phyloP scores from a whole-genome alignment of 306 rosid genomes.

The Coriaria nepalensis region DNA sequence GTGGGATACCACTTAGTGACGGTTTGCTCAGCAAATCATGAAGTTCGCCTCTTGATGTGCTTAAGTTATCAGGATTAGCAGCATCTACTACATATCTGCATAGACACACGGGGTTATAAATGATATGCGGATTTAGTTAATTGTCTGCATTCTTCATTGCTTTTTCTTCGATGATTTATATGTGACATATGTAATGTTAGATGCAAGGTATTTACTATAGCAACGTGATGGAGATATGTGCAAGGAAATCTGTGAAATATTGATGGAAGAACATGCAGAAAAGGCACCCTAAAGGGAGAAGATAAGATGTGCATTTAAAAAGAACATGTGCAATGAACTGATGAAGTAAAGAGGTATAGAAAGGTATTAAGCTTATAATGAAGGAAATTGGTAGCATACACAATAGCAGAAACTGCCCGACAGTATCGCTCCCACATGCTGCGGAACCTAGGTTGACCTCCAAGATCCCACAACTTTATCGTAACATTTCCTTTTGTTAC shows the following conservation, averaged over 20 bases:
- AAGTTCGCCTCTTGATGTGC: slow-evolving; percentile 65
- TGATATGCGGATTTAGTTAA: no score
- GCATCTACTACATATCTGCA: slow-evolving; percentile 90
- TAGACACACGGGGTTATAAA: slow-evolving; percentile 12
- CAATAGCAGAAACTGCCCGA: slow-evolving; percentile 85
- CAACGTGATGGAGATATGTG: no score
- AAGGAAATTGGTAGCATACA: slow-evolving; percentile 37
- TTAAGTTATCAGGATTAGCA: slow-evolving; percentile 72
- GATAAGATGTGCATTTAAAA: background rate
- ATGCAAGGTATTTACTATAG: no score
- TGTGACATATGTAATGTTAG: no score
- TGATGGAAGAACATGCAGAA: no score
- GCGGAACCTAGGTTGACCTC: slow-evolving; percentile 94
- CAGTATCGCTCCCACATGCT: slow-evolving; percentile 98
- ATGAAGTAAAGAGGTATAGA: background rate
- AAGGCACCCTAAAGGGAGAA: background rate
- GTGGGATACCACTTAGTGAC: slow-evolving; percentile 68
- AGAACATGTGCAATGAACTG: background rate
- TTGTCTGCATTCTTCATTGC: background rate
- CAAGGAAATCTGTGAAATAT: no score
- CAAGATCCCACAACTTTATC: slow-evolving; percentile 92
- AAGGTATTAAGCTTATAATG: slow-evolving; percentile 5
- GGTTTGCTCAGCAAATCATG: slow-evolving; percentile 73
- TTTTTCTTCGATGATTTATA: no score
- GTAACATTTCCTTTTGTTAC: slow-evolving; percentile 92